A percentile compares a stretch with the other conserved stretches of the same genome.
Evolutionary conservation across 2,329 filamentous ascomycete genomes (phyloP).

Genomic region (Mollisiaceae sp.): DNA sequence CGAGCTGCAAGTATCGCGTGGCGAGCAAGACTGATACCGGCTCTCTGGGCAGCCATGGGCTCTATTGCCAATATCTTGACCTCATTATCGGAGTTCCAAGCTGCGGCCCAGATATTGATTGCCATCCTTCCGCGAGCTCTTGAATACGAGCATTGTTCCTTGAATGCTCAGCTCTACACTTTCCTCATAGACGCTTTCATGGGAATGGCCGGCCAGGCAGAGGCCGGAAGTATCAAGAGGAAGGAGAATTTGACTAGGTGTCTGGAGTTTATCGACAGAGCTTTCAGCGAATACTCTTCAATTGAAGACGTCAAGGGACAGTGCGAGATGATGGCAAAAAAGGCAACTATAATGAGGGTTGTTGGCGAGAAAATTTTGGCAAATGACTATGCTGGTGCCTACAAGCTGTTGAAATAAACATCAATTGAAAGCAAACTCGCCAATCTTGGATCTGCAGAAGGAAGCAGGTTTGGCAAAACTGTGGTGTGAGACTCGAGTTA

Average conservation of each 20-base stretch:
- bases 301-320: slow-evolving; percentile 64
- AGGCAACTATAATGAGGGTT: slow-evolving; percentile 66
- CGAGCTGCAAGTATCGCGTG: slow-evolving; percentile 67
- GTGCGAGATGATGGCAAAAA: slow-evolving; percentile 69
- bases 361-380: slow-evolving; percentile 59
- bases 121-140: slow-evolving; percentile 68
- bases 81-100: slow-evolving; percentile 63
- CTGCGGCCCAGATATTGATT: slow-evolving; percentile 60
- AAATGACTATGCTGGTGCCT: slow-evolving; percentile 61
- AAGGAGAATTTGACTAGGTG: slow-evolving; percentile 54
- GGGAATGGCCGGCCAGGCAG: slow-evolving; percentile 60
- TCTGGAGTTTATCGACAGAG: slow-evolving; percentile 38
- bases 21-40: slow-evolving; percentile 61
- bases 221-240: slow-evolving; percentile 44
- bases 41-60: slow-evolving; percentile 65
- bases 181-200: slow-evolving; percentile 68
- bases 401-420: slow-evolving; percentile 34
- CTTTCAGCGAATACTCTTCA: slow-evolving; percentile 56
- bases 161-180: slow-evolving; percentile 63
- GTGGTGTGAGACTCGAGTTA: slow-evolving; percentile 34
- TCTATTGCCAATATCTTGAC: slow-evolving; percentile 62
- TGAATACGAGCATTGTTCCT: slow-evolving; percentile 61
- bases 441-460: slow-evolving; percentile 51
- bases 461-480: slow-evolving; percentile 37
- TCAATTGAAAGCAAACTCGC: too few relatives aligned